Base-by-base conservation (phyloP, 768 basidiomycete genomes). In the Guyanaporus albipodus region DNA sequence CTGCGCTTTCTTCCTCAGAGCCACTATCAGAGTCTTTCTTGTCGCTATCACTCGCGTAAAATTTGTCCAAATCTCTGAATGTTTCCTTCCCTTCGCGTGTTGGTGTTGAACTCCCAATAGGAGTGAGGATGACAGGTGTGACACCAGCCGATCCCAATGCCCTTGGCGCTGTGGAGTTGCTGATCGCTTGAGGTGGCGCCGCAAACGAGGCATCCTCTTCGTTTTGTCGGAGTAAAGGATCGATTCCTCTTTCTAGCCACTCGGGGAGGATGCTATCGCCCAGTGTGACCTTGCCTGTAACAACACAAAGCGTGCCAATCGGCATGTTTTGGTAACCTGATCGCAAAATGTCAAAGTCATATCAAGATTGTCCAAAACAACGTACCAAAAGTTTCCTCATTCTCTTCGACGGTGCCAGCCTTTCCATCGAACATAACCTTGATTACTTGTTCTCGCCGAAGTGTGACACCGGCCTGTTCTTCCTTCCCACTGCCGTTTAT, bases 191-290 rank as follows among this genome's bases (percentile, higher is more conserved):
- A 17, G 64, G 60, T 18, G 68, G 62, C 26, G 66, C 61, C 19
- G 34, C 24, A 2, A 54, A 58, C n/a, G 59, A 58, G 1, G 54
- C 54, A 46, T 85, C 85, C 9, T 85, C 82, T 37, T 76, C 78
- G 17, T 70, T 72, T 50, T 91, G 85, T 48, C 94, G 77, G 46
- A 97, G 67, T 0, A 77, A 73, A 2, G 87, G 69, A 54, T 92
- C 89, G 4, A 89, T 89, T 0, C 91, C 92, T 44, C 79, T 74
- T 63, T 94, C 91, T 6, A 87, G 73, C 94, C 94, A 96, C 56
- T 91, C 90, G 0, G 91, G 89, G 0, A 95, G 66, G 46, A 71
- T 41, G 26, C 63, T 70, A 23, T 66, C 62, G 8, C 46, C 68
- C 5, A 67, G 70, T 62, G 81, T 51, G 10, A 71, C 67, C 59